Evolutionary conservation across 352 stramenopile species (phyloP), one percentile per base, ranked within the genome.

Genomic region (Phytophthora sp.): DNA sequence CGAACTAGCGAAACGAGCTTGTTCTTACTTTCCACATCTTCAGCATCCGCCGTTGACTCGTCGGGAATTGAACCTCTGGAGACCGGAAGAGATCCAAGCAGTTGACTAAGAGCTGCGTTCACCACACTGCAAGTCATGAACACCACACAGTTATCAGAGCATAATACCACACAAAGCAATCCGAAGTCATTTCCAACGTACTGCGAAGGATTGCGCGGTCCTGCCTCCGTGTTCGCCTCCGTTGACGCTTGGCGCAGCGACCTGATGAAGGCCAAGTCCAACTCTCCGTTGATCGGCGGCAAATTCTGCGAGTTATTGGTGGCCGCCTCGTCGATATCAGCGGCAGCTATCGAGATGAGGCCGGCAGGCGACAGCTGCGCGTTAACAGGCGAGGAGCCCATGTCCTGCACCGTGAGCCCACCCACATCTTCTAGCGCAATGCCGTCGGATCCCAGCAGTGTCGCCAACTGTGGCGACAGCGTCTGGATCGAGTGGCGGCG

Each of bases 341-440:
- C 86, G 4, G 86, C 86, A 39, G 86, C 86, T 53, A 94, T 93
- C 7, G 86, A 94, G 53, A 94, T 94, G 30, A 94, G 73, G 0
- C 86, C 86, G 11, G 82, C 72, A 18, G 86, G 86, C 39, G 84
- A 93, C 57, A 94, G 64, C 47, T 92, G 80, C 26, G 82, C 63
- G 30, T 76, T 77, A 8, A 86, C 49, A 6, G 81, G 73, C 7
- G 76, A 81, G 0, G 69, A 62, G 6, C 72, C 57, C 61, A 91
- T 76, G 53, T 88, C 77, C 26, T 83, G 74, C 21, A 88, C 66
- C 16, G 65, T 53, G 15, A 85, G 30, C 0, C 69, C 62, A n/a
- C 84, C 69, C 27, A 87, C 45, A 27, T 89, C 76, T 16, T 89
- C 74, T 26, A 90, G 51, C 0, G 69, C 69, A 26, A 87, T 53